These are phyloP conservation scores for Mortierella sp. DNA, from an alignment of 371 early-diverging fungal genomes.

Conservation along the genomic window DNA sequence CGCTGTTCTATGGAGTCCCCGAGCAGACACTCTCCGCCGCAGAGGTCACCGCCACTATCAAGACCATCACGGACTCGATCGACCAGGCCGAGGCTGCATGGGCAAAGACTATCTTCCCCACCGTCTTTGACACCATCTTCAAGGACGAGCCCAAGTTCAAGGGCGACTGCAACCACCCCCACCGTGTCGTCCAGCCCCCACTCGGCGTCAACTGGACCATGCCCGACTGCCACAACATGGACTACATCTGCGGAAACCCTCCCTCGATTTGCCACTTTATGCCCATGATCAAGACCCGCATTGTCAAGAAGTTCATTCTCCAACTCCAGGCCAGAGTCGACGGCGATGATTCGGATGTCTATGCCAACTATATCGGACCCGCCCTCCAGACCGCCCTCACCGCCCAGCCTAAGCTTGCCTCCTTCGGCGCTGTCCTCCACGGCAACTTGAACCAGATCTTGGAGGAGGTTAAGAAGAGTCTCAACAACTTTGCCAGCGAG, in stretches of 20 bases:
- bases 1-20: constrained; percentile 51
- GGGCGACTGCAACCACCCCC: constrained; percentile 75
- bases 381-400: constrained; percentile 27
- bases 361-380: constrained; percentile 31
- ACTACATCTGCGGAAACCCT: constrained; percentile 79
- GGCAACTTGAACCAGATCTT: constrained; percentile 50
- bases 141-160: constrained; percentile 71
- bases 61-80: constrained; percentile 29
- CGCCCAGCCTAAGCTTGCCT: constrained; percentile 27
- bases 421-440: constrained; percentile 22
- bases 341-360: constrained; percentile 47
- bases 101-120: constrained; percentile 36
- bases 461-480: constrained; percentile 24
- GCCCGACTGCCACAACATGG: constrained; percentile 71
- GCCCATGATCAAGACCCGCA: constrained; percentile 59
- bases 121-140: constrained; percentile 65
- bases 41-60: constrained; percentile 13
- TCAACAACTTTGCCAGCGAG: constrained; percentile 37
- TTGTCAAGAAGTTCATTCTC: constrained; percentile 39
- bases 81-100: constrained; percentile 21
- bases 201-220: constrained; percentile 67
- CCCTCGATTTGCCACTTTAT: constrained; percentile 77
- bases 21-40: constrained; percentile 18
- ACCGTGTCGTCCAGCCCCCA: constrained; percentile 67
- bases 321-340: constrained; percentile 37